These are phyloP conservation scores for Aspergillus tubingensis DNA, from an alignment of 2,329 filamentous ascomycete species.

Conservation along the genomic window DNA sequence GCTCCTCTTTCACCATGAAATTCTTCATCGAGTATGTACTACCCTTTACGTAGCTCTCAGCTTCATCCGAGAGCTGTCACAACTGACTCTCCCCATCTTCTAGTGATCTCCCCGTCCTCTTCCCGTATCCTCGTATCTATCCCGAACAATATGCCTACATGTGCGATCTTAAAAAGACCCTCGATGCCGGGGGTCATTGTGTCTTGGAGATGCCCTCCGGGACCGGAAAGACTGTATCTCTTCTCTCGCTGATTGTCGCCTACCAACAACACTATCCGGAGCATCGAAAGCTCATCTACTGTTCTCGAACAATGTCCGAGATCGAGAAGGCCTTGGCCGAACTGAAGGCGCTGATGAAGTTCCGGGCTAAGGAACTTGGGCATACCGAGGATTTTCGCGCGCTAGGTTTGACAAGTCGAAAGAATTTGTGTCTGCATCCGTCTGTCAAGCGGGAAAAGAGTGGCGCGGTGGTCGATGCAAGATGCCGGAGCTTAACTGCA, in stretches of 20 bases:
- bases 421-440: constrained; percentile 94
- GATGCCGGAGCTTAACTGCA: constrained; percentile 91
- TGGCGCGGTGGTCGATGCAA: constrained; percentile 88
- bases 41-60: background rate
- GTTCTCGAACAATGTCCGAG: constrained; percentile 99
- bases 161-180: constrained; percentile 82
- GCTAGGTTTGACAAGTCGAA: constrained; percentile 89
- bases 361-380: constrained; percentile 84
- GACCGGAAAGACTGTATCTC: constrained; percentile 94
- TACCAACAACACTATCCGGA: constrained; percentile 95
- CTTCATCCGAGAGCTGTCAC: background rate
- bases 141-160: constrained; percentile 78
- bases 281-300: constrained; percentile 95
- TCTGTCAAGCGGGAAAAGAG: constrained; percentile 97
- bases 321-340: constrained; percentile 97
- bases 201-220: constrained; percentile 99
- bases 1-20: constrained; percentile 61
- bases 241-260: constrained; percentile 91
- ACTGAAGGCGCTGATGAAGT: constrained; percentile 91
- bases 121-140: constrained; percentile 74
- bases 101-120: constrained; percentile 69
- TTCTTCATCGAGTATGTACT: constrained; percentile 70
- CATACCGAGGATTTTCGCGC: constrained; percentile 90
- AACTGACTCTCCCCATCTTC: constrained; percentile 8
- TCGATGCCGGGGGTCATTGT: constrained; percentile 92